These are phyloP conservation scores for Takashimella tepidaria DNA, from an alignment of 1,284 basidiomycete genomes.

Conservation along the genomic window DNA sequence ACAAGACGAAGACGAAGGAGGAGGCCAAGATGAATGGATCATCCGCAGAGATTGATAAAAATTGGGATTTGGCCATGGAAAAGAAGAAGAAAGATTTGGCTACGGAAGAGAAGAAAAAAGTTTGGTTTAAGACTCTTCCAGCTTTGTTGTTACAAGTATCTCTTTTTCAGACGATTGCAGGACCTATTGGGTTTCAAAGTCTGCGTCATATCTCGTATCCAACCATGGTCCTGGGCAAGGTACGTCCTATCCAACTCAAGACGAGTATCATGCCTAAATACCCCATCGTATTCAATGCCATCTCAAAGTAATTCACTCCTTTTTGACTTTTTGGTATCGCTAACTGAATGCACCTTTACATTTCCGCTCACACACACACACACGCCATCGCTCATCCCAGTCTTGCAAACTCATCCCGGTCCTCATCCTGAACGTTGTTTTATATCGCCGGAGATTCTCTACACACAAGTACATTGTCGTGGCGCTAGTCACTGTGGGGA, in stretches of 20 bases:
- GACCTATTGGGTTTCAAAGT: conserved; percentile 91
- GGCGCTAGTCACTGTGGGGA: conserved; percentile 82
- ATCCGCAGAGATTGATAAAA: neutral
- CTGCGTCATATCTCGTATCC: conserved; percentile 96
- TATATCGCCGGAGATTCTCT: conserved; percentile 82
- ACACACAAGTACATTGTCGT: conserved; percentile 93
- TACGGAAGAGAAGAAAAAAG: conserved; percentile 1
- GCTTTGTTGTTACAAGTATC: conserved; percentile 73
- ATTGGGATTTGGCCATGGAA: too few relatives aligned
- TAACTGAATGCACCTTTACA: neutral
- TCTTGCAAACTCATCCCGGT: conserved; percentile 81
- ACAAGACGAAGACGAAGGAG: neutral
- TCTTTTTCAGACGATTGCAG: conserved; percentile 80
- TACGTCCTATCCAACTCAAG: conserved; percentile 17
- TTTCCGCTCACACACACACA: neutral
- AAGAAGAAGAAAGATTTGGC: conserved; percentile 8
- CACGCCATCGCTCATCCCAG: conserved; percentile 16
- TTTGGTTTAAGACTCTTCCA: conserved; percentile 28
- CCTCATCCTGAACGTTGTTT: conserved; percentile 53
- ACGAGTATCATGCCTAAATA: too few relatives aligned
- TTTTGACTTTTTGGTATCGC: too few relatives aligned
- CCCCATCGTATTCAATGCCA: too few relatives aligned
- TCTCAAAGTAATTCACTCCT: too few relatives aligned
- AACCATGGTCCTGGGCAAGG: conserved; percentile 94
- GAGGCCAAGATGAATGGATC: conserved; percentile 9